A percentile compares a stretch with the other conserved stretches of the same genome.
Evolutionary conservation across 352 stramenopile genomes (phyloP).

Genomic region (Pythium grandisporangium): DNA sequence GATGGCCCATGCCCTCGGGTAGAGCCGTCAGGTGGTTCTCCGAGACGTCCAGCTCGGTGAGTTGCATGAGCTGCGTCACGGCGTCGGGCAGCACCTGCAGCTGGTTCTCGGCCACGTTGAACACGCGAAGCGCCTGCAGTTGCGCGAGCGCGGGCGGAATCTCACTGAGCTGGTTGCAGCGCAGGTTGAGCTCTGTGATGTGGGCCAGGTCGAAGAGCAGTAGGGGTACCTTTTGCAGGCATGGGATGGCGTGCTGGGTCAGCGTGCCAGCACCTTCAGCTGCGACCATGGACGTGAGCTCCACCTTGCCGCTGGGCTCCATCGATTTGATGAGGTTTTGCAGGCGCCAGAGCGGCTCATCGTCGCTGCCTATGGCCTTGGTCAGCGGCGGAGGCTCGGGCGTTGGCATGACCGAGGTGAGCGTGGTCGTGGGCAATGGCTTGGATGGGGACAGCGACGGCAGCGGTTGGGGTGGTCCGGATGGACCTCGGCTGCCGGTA

Average conservation of each 20-base stretch:
- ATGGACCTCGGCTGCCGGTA: no score
- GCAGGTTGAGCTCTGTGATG: conserved; percentile 52
- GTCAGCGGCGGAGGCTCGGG: no score
- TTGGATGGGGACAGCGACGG: no score
- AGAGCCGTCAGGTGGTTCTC: conserved; percentile 49
- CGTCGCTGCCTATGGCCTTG: no score
- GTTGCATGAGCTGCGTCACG: conserved; percentile 30
- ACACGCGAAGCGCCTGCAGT: conserved; percentile 28
- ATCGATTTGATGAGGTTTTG: conserved; percentile 44
- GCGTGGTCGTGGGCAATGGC: no score
- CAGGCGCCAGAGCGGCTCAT: conserved; percentile 17
- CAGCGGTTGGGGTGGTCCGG: no score
- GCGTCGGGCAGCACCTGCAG: conserved; percentile 32
- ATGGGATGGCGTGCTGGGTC: conserved; percentile 32
- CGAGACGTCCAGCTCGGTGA: conserved; percentile 38
- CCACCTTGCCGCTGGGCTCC: conserved; percentile 31
- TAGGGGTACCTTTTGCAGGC: conserved; percentile 35
- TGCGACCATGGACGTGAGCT: conserved; percentile 50
- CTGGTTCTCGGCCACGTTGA: conserved; percentile 59
- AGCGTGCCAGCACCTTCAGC: conserved; percentile 37
- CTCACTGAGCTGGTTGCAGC: conserved; percentile 47
- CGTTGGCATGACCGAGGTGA: no score
- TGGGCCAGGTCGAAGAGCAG: conserved; percentile 49
- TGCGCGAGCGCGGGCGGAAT: conserved; percentile 51
- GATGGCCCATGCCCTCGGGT: conserved; percentile 31